phyloP scores from a whole-genome alignment of 1,284 basidiomycete species.

The Marasmius sp. region DNA sequence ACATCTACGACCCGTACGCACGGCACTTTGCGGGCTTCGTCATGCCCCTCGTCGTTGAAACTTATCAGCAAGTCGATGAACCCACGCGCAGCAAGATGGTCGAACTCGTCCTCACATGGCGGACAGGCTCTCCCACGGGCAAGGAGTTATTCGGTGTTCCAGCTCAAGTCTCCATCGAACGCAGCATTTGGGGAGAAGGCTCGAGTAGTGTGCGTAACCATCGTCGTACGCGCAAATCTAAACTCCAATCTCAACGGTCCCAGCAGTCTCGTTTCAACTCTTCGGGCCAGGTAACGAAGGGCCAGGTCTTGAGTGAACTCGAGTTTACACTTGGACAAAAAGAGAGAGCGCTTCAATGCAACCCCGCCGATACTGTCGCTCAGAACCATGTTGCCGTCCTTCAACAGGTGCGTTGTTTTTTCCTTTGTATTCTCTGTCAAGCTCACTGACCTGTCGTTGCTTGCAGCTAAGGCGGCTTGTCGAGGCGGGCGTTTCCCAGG shows the following conservation, averaged over 20 bases:
- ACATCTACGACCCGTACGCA: slow-evolving; percentile 88
- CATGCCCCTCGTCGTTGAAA: slow-evolving; percentile 77
- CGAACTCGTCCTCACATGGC: slow-evolving; percentile 93
- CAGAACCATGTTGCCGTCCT: slow-evolving; percentile 71
- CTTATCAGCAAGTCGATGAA: slow-evolving; percentile 84
- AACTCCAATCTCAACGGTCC: background rate
- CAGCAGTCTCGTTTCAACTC: slow-evolving; percentile 11
- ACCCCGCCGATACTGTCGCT: slow-evolving; percentile 63
- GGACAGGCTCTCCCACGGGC: slow-evolving; percentile 77
- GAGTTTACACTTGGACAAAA: slow-evolving; percentile 78
- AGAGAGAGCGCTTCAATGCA: slow-evolving; percentile 62
- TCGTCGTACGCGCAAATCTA: background rate
- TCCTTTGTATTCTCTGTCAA: slow-evolving; percentile 9
- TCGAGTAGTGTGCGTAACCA: slow-evolving; percentile 34
- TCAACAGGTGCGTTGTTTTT: slow-evolving; percentile 58
- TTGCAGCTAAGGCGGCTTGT: slow-evolving; percentile 73
- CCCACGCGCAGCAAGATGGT: slow-evolving; percentile 90
- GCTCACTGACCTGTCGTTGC: slow-evolving; percentile 10
- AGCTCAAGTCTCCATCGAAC: slow-evolving; percentile 74
- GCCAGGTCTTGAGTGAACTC: slow-evolving; percentile 78
- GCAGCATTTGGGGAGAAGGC: slow-evolving; percentile 71
- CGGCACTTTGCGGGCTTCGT: slow-evolving; percentile 77
- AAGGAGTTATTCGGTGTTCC: slow-evolving; percentile 81
- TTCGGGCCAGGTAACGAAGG: slow-evolving; percentile 55
- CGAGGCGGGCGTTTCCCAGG: slow-evolving; percentile 76